Evolutionary conservation across 192 early-diverging fungal species (phyloP).

Genomic region (Helicostylum pulchrum): DNA sequence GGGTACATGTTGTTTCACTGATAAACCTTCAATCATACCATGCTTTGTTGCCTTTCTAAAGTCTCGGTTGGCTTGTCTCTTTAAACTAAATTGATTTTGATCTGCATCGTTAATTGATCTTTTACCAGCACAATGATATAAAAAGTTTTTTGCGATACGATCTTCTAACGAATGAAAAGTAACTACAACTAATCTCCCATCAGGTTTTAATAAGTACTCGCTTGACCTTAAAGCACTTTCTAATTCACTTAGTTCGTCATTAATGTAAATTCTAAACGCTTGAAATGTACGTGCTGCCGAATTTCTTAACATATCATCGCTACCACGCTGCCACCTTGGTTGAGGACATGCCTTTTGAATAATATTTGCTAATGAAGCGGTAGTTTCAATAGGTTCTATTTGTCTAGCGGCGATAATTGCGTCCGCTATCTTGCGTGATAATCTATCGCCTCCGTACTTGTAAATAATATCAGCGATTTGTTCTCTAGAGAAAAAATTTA

Average conservation of each 20-base stretch:
- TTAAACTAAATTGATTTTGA: constrained; percentile 29
- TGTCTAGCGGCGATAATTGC: constrained; percentile 57
- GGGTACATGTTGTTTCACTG: not conserved
- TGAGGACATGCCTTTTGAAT: constrained; percentile 50
- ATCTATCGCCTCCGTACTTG: constrained; percentile 65
- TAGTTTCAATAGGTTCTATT: constrained; percentile 50
- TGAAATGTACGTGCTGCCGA: constrained; percentile 57
- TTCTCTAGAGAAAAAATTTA: constrained; percentile 60
- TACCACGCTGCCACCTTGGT: constrained; percentile 33
- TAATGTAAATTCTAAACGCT: constrained; percentile 65
- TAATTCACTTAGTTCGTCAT: constrained; percentile 65
- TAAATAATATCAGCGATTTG: constrained; percentile 63
- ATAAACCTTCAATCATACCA: not conserved
- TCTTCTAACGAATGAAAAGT: constrained; percentile 80
- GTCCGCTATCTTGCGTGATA: constrained; percentile 54
- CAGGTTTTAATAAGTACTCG: constrained; percentile 47
- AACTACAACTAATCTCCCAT: constrained; percentile 55
- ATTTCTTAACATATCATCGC: constrained; percentile 49
- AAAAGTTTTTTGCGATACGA: constrained; percentile 62
- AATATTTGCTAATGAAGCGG: constrained; percentile 50
- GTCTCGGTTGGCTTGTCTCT: constrained; percentile 26
- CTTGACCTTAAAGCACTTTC: constrained; percentile 48
- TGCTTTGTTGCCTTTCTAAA: not conserved
- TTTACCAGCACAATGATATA: constrained; percentile 39
- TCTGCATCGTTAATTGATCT: constrained; percentile 23